Evolutionary conservation across 1,284 basidiomycete genomes (phyloP).

Genomic region (Heimioporus retisporus): DNA sequence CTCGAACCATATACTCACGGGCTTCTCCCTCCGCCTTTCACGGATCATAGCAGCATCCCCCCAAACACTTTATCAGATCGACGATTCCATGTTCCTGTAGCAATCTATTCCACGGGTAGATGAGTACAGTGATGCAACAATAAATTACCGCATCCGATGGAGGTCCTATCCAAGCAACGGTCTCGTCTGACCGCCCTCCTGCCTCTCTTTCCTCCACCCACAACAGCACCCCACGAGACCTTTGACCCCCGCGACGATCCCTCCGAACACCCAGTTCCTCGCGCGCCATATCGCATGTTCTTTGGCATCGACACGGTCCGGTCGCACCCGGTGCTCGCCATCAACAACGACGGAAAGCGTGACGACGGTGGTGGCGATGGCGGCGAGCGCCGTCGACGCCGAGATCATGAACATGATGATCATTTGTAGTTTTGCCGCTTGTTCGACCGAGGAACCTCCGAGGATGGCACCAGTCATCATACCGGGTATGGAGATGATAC

Average conservation of each 20-base stretch:
- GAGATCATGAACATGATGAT: conserved; percentile 95
- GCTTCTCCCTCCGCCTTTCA: too few relatives aligned
- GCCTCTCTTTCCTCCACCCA: conserved; percentile 9
- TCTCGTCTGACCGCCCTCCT: neutral
- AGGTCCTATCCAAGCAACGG: conserved; percentile 26
- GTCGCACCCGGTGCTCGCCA: conserved; percentile 73
- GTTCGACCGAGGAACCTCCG: conserved; percentile 84
- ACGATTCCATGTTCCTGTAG: too few relatives aligned
- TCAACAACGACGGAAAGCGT: conserved; percentile 76
- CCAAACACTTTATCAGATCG: too few relatives aligned
- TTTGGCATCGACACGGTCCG: conserved; percentile 69
- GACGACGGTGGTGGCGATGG: conserved; percentile 70
- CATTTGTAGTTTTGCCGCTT: conserved; percentile 89
- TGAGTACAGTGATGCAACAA: conserved; percentile 5
- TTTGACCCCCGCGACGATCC: conserved; percentile 25
- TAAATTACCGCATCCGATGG: conserved; percentile 14
- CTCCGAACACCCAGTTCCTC: conserved; percentile 41
- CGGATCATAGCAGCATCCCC: too few relatives aligned
- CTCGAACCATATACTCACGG: too few relatives aligned
- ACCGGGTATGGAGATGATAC: conserved; percentile 78
- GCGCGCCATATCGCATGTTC: conserved; percentile 61
- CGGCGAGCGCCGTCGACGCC: conserved; percentile 75
- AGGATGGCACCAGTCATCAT: conserved; percentile 95
- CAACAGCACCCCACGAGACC: conserved; percentile 19
- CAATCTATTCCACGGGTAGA: neutral